Evolutionary conservation across 768 basidiomycete genomes (phyloP), one percentile per base, ranked within the genome.

Genomic region (Pleurotus salmoneostramineus): DNA sequence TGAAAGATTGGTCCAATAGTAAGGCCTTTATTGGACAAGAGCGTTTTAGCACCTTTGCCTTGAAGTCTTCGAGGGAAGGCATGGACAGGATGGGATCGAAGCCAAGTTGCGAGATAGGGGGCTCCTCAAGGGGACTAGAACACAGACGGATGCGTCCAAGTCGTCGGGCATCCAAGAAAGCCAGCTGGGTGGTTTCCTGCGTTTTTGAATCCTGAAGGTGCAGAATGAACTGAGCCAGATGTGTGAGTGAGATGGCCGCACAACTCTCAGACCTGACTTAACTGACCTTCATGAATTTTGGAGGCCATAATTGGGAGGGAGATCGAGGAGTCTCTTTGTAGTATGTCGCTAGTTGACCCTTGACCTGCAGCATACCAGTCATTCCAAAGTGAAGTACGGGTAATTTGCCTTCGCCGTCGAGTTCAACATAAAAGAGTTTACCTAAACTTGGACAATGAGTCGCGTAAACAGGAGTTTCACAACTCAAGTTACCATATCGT

Each of bases 301-400:
- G 87, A 10, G 87, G 87, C 87, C 87, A 89, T 27, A 71, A 71
- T 7, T 72, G 71, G n/a, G 73, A 68, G 0, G 69, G 68, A 12
- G 73, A 70, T 50, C 71, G 73, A 0, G 75, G 76, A 0, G 69
- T 72, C 56, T 77, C 76, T 59, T 73, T 77, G 68, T 88, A 88
- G 58, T 80, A 74, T 5, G 72, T 70, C 6, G 81, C 71, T 7
- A 71, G 61, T 60, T 75, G 69, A 7, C 83, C 85, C 65, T 77
- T 83, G 12, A 77, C 81, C 72, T 87, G 85, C 35, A 92, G 74
- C 83, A 84, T 88, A n/a, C 90, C 90, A 1, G 89, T 91, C 91
- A 92, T 93, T 2, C 90, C 91, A 62, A 92, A 89, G 66, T 92
- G 90, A 49, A 91, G 70, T 2, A 91, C 85, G 3, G 89, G 89